Evolutionary conservation across 805 yeast genomes (phyloP), one percentile per base, ranked within the genome.

Genomic region (Candida schatavii): DNA sequence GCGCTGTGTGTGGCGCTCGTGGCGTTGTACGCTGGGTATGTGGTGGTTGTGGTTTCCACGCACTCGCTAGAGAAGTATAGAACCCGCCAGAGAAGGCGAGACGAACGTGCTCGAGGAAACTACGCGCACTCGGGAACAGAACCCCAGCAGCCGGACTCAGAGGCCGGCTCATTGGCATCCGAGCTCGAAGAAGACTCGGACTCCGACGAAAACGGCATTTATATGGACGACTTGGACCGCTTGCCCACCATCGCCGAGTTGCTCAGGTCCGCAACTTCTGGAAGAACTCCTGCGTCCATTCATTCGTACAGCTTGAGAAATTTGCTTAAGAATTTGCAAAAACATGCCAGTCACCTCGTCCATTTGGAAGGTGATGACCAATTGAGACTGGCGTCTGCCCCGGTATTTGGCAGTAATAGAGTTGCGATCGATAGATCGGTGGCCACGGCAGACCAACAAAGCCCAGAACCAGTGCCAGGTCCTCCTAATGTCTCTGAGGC

Each of bases 1-100:
- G 54, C 69, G 59, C 85, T 81, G 50, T 83, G 95, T 43, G 39
- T 75, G 0, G 45, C 72, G 6, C 74, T 90, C 76, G 65, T 85
- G 6, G 43, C 57, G 0, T 55, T 80, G 5, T 89, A 90, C 56
- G 46, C 75, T 1, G 44, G 56, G 0, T 90, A 88, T 53, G 87
- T 87, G 3, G 42, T 66, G 0, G 64, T 60, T 45, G 81, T 59
- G 65, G 56, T 70, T 4, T 71, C 51, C 13, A 42, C 40, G 11
- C 65, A 61, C 43, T 53, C 64, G 2, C 19, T 42, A 2, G 40
- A 49, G 26, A 54, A 53, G 35, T 31, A 42, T 5, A 42, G 41
- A 30, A 42, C 52, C 3, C 40, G 42, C 10, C 46, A 44, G 14
- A 33, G 43, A 20, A 22, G 55, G 35, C 36, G 52, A 22, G 53